Base-by-base conservation (phyloP, 768 basidiomycete species). In the Amanita pallidorosea region DNA sequence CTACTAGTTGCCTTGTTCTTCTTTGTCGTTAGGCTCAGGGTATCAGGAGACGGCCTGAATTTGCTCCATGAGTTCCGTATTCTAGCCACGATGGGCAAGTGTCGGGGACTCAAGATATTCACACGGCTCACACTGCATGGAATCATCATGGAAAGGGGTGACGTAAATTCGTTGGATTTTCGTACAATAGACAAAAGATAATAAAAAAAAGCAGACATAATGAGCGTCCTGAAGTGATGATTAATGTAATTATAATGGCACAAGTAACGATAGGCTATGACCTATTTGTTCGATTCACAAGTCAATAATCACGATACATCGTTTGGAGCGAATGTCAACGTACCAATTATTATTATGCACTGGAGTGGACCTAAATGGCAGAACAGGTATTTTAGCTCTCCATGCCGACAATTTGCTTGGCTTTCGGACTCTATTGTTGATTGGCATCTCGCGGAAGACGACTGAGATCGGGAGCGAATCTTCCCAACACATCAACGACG, bases 401-500 rank as follows among this genome's bases (percentile, higher is more conserved):
- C 36, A 25, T 33, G 50, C 42, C 3, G 50, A 42, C 22, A 51
- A 36, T 13, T 22, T 27, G 41, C 42, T 45, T 12, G 15, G 7
- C 31, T 51, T 43, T n/a, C 35, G 50, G 2, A 18, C 7, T 5
- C 25, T 34, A 5, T 34, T 27, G 22, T 22, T 35, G 22, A 20
- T 9, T 11, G 40, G 33, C 29, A 20, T 37, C 20, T 36, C 34
- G 9, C 29, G 33, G 7, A 51, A 27, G 12, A 44, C 50, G 12
- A 51, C 34, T 18, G 50, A 42, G 8, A 51, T 31, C 13, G 41
- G 50, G 31, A 51, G 17, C 7, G 50, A 34, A 20, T 42, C n/a
- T 44, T 51, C 42, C 42, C 37, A 45, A n/a, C 29, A 44, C 22
- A 51, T 44, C 13, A 51, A 36, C 15, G 50, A 44, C 7, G 50